Evolutionary conservation across 805 yeast species (phyloP), one percentile per base, ranked within the genome.

Genomic region (Clavispora fructus): DNA sequence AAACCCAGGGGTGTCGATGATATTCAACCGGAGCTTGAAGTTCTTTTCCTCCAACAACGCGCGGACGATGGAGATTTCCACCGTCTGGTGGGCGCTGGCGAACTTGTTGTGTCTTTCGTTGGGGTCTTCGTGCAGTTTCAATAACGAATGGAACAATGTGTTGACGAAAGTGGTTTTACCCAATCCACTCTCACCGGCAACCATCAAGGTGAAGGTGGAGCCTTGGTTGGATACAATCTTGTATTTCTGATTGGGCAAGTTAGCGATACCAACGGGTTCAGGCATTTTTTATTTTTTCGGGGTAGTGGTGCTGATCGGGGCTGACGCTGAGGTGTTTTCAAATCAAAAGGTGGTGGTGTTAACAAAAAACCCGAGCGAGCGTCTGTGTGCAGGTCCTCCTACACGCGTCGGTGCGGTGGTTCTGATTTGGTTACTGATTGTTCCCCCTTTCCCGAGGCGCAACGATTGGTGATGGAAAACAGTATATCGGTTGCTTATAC

Each of bases 91-190:
- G 12, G 74, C 62, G 28, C 59, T 59, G 49, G 79, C 70, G 43
- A 82, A 83, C 58, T 78, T 77, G 59, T 75, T 80, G 67, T 77
- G 71, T 69, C 85, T 64, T 52, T 76, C 77, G 50, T 76, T 75
- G 25, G 74, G 72, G 48, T 77, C 78, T 41, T 78, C 73, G 62
- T 78, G 78, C 46, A 75, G 77, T 59, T 85, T 85, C 58, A 87
- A 69, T 26, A 80, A 67, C 1, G 90, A 78, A 65, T 87, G 94
- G 66, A 91, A 87, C 47, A 90, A 66, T 2, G 96, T 88, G 67
- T 88, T 87, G 63, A 90, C 74, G 55, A 89, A 89, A 0, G 97
- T 90, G n/a, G 95, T 84, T 65, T 90, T 88, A 50, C 97, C 97
- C 43, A 89, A 70, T 7, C 97, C 96, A 41, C 91, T 80, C 64